Evolutionary conservation across 2,329 filamentous ascomycete genomes (phyloP).

Genomic region (Sordariomycetes sp.): DNA sequence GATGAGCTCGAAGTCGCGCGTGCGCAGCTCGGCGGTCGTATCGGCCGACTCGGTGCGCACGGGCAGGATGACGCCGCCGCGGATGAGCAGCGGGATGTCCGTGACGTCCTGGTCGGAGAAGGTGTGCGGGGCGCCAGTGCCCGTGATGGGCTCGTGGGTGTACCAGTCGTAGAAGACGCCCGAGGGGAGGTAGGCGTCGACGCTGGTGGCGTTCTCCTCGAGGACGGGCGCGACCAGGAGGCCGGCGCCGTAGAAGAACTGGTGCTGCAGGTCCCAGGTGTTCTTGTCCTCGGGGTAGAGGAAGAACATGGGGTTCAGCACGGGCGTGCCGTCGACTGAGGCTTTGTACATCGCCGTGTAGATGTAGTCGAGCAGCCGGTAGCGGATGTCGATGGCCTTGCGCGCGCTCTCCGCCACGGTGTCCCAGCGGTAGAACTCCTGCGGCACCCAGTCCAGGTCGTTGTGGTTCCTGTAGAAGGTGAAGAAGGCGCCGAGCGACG

Average conservation of each 20-base stretch:
- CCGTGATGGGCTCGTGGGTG: slow-evolving; percentile 25
- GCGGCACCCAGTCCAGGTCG: slow-evolving; percentile 25
- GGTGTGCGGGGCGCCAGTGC: slow-evolving; percentile 24
- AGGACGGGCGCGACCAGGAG: slow-evolving; percentile 57
- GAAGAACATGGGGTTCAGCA: slow-evolving; percentile 57
- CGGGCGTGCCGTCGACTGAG: slow-evolving; percentile 46
- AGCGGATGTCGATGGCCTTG: slow-evolving; percentile 58
- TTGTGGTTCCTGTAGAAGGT: slow-evolving; percentile 62
- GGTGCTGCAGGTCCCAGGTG: slow-evolving; percentile 55
- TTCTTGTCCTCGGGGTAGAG: slow-evolving; percentile 65
- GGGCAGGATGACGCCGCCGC: slow-evolving; percentile 53
- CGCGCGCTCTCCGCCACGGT: slow-evolving; percentile 49
- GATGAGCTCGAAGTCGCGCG: slow-evolving; percentile 57
- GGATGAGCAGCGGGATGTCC: slow-evolving; percentile 52
- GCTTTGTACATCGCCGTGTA: slow-evolving; percentile 57
- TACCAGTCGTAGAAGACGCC: slow-evolving; percentile 30
- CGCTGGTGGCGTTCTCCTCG: slow-evolving; percentile 44
- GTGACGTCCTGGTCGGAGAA: slow-evolving; percentile 23
- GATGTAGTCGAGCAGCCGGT: slow-evolving; percentile 62
- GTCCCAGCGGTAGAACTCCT: slow-evolving; percentile 60
- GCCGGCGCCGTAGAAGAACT: slow-evolving; percentile 62
- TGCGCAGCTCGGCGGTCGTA: slow-evolving; percentile 51
- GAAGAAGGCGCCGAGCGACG: slow-evolving; percentile 53
- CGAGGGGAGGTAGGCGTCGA: slow-evolving; percentile 53
- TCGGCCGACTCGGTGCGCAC: slow-evolving; percentile 41